phyloP scores from a whole-genome alignment of 176 grass and related monocot species.

The Raddia guianensis region DNA sequence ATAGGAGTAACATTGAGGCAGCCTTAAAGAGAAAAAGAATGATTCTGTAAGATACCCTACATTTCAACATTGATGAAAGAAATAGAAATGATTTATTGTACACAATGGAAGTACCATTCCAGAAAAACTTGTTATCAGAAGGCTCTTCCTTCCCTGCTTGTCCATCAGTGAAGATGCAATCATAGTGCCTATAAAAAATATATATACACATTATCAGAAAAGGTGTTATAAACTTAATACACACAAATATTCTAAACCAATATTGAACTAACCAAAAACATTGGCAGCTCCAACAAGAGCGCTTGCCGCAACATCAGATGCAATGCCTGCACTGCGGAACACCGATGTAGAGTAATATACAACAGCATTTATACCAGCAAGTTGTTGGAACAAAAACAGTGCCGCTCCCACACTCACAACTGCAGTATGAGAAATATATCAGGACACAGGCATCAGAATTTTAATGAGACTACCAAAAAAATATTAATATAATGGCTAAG shows the following conservation, averaged over 20 bases:
- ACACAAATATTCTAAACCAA: slow-evolving; percentile 21
- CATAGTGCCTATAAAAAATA: slow-evolving; percentile 62
- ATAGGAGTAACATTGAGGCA: slow-evolving; percentile 86
- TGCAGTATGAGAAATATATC: slow-evolving; percentile 44
- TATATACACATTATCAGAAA: slow-evolving; percentile 34
- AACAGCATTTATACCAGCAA: slow-evolving; percentile 99
- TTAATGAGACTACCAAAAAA: slow-evolving; percentile 14
- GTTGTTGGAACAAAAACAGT: slow-evolving; percentile 94
- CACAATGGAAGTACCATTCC: slow-evolving; percentile 79
- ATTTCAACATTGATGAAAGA: slow-evolving; percentile 17
- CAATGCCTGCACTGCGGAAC: slow-evolving; percentile 91
- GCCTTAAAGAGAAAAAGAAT: slow-evolving; percentile 52
- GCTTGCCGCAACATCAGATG: slow-evolving; percentile 98
- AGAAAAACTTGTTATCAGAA: slow-evolving; percentile 92
- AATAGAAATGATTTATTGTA: slow-evolving; percentile 5
- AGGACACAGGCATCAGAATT: neutral
- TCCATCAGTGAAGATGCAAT: slow-evolving; percentile 99
- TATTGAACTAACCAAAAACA: slow-evolving; percentile 80
- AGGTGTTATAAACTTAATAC: slow-evolving; percentile 9
- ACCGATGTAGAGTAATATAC: slow-evolving; percentile 99
- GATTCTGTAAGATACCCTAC: slow-evolving; percentile 18
- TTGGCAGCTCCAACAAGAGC: slow-evolving; percentile 98
- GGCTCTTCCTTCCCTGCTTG: slow-evolving; percentile 93
- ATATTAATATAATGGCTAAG: neutral
- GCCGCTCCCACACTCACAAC: slow-evolving; percentile 94